phyloP scores from a whole-genome alignment of 2,329 filamentous ascomycete genomes.

The Ophiostoma piceae region DNA sequence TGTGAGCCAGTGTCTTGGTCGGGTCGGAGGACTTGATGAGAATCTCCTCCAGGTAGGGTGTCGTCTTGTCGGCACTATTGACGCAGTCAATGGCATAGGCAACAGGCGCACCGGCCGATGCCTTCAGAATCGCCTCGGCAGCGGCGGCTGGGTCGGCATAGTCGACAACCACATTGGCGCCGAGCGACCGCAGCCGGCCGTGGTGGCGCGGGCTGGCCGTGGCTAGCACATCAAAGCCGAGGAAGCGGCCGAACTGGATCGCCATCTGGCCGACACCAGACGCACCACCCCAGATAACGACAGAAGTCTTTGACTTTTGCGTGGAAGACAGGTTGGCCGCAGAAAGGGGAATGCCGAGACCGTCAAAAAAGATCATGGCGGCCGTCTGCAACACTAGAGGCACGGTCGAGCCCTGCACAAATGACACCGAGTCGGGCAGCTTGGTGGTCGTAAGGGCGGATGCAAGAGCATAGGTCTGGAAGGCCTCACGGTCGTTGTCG shows the following conservation, averaged over 20 bases:
- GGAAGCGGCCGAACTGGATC: slow-evolving; percentile 14
- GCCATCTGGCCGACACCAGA: neutral
- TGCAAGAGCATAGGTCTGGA: neutral
- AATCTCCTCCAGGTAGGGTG: neutral
- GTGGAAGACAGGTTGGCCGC: neutral
- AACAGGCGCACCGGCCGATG: neutral
- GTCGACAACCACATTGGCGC: slow-evolving; percentile 22
- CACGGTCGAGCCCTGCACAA: neutral
- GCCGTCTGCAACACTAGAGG: neutral
- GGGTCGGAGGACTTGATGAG: neutral
- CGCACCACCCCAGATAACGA: neutral
- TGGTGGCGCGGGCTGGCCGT: slow-evolving; percentile 23
- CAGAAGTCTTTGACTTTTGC: neutral
- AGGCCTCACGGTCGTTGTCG: slow-evolving; percentile 1
- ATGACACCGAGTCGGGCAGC: neutral
- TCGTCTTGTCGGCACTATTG: neutral
- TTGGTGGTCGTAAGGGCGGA: neutral
- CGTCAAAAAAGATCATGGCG: neutral
- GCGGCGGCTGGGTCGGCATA: slow-evolving; percentile 16
- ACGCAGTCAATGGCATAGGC: neutral
- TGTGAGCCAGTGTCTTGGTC: neutral
- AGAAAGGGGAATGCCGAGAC: neutral
- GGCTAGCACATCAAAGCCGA: slow-evolving; percentile 21
- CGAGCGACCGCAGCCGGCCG: slow-evolving; percentile 18
- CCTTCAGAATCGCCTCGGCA: neutral